Evolutionary conservation across 2,329 filamentous ascomycete species (phyloP).

Genomic region (Colletotrichum endophyticum): DNA sequence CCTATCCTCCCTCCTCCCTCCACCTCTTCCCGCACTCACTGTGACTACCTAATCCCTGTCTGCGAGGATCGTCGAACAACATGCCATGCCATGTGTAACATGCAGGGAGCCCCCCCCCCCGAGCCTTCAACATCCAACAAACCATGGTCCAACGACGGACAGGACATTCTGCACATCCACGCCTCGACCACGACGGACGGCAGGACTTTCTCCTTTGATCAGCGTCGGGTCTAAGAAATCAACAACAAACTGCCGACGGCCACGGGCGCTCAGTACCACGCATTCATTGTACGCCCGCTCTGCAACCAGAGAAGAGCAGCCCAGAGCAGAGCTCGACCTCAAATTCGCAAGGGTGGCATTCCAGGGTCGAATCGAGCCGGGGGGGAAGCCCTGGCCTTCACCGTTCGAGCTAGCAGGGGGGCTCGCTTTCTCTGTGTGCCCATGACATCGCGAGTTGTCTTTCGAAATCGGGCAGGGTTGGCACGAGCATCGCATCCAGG

Average conservation of each 20-base stretch:
- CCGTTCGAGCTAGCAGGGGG: conserved; percentile 12
- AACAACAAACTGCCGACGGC: background rate
- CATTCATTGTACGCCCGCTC: background rate
- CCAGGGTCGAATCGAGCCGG: background rate
- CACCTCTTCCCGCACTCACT: background rate
- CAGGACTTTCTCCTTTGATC: background rate
- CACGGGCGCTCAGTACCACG: background rate
- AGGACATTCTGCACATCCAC: background rate
- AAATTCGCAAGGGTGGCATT: conserved; percentile 4
- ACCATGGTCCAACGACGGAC: background rate
- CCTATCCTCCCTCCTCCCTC: background rate
- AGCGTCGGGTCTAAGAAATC: background rate
- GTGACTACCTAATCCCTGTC: background rate
- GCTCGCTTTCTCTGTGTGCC: background rate
- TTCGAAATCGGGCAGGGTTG: background rate
- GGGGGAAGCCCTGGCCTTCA: conserved; percentile 3
- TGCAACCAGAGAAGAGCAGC: background rate
- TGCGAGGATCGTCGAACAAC: background rate
- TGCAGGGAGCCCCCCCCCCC: background rate
- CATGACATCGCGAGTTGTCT: background rate
- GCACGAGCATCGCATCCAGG: background rate
- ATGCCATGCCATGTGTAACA: background rate
- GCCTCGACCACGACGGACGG: background rate
- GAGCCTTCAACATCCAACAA: background rate
- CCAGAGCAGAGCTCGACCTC: background rate